A percentile compares a stretch with the other conserved stretches of the same genome.
Evolutionary conservation across 2,329 filamentous ascomycete species (phyloP).

Genomic region (Hymenoscyphus scutula): DNA sequence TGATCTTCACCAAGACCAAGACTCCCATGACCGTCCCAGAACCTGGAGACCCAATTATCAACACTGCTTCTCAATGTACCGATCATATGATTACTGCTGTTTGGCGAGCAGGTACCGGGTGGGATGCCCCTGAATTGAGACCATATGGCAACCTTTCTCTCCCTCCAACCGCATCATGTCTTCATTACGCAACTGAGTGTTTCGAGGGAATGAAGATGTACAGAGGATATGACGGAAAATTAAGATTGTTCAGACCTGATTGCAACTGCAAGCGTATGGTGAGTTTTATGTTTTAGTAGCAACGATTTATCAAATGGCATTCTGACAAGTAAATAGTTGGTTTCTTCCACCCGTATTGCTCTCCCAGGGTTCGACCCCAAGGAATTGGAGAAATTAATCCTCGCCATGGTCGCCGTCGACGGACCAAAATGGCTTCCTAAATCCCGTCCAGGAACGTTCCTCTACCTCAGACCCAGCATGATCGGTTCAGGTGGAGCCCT

Average conservation of each 20-base stretch:
- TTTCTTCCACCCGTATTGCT: slow-evolving; percentile 63
- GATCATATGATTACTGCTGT: slow-evolving; percentile 84
- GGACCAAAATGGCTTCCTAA: slow-evolving; percentile 76
- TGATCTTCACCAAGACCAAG: slow-evolving; percentile 53
- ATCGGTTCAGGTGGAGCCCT: slow-evolving; percentile 80
- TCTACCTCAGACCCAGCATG: slow-evolving; percentile 78
- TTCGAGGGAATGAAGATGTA: slow-evolving; percentile 87
- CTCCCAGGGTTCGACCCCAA: slow-evolving; percentile 70
- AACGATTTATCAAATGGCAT: slow-evolving; percentile 56
- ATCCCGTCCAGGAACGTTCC: slow-evolving; percentile 63
- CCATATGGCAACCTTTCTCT: slow-evolving; percentile 77
- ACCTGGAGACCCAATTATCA: slow-evolving; percentile 40
- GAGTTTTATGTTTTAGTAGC: slow-evolving; percentile 40
- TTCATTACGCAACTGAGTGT: slow-evolving; percentile 79
- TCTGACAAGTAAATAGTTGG: slow-evolving; percentile 38
- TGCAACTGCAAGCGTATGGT: slow-evolving; percentile 49
- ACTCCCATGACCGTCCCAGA: slow-evolving; percentile 53
- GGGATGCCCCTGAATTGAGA: slow-evolving; percentile 70
- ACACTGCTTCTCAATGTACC: slow-evolving; percentile 44
- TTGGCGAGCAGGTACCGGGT: slow-evolving; percentile 66
- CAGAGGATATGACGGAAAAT: slow-evolving; percentile 65
- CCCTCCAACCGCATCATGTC: slow-evolving; percentile 74
- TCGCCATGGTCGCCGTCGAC: slow-evolving; percentile 69
- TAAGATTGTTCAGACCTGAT: slow-evolving; percentile 62
- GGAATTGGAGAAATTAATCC: slow-evolving; percentile 72